Percentiles rank a stretch among this genome's conserved stretches.
phyloP scores from a whole-genome alignment of 495 filamentous ascomycete species.

The Aspergillus panamensis region DNA sequence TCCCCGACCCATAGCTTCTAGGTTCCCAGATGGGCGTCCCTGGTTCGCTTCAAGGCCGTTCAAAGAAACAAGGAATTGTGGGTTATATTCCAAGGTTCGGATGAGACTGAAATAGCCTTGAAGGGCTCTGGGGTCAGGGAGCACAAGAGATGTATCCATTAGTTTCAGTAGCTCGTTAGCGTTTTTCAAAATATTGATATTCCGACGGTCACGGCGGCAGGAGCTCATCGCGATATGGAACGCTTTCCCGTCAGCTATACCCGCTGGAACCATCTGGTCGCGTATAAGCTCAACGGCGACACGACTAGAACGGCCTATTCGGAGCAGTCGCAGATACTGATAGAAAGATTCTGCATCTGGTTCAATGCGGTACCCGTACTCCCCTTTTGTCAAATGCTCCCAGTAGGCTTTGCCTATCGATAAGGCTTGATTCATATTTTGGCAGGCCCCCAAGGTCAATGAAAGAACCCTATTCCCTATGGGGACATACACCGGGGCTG shows the following conservation, averaged over 20 bases:
- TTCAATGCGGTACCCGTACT: conserved; percentile 43
- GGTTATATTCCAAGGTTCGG: conserved; percentile 24
- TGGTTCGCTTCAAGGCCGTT: conserved; percentile 24
- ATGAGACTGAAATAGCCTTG: conserved; percentile 30
- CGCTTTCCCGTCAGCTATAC: conserved; percentile 43
- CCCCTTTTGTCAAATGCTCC: conserved; percentile 57
- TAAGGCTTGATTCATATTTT: conserved; percentile 29
- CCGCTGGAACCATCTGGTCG: conserved; percentile 38
- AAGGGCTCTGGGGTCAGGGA: conserved; percentile 37
- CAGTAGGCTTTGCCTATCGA: conserved; percentile 61
- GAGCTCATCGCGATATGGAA: conserved; percentile 68
- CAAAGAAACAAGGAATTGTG: conserved; percentile 32
- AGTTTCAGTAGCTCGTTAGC: conserved; percentile 55
- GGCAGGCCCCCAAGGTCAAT: conserved; percentile 60
- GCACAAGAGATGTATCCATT: conserved; percentile 43
- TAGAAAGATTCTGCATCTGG: conserved; percentile 70
- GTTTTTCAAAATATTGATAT: conserved; percentile 55
- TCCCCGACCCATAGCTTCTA: conserved; percentile 26
- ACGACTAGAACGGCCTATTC: conserved; percentile 55
- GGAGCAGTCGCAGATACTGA: conserved; percentile 64
- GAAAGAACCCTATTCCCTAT: conserved; percentile 68
- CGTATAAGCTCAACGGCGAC: conserved; percentile 52
- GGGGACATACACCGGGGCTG: conserved; percentile 27
- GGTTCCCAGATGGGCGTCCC: conserved; percentile 8
- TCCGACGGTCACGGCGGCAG: conserved; percentile 68